These are phyloP conservation scores for Zymoseptoria tritici DNA, from an alignment of 2,329 filamentous ascomycete genomes.

Conservation along the genomic window DNA sequence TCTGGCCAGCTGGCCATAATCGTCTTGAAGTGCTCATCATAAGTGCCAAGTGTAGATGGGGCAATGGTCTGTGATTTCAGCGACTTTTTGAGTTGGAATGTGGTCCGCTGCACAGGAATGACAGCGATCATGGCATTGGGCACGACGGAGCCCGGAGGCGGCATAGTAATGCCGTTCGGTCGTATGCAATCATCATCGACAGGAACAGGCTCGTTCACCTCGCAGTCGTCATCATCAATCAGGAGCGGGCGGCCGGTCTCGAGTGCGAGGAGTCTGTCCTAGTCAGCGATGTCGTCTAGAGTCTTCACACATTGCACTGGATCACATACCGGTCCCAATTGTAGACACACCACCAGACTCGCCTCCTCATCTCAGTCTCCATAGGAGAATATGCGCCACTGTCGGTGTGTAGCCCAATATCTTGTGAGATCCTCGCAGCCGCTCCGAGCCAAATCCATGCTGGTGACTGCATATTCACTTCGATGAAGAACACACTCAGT, in stretches of 20 bases:
- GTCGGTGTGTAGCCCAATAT: slow-evolving; percentile 73
- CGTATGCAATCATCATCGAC: slow-evolving; percentile 74
- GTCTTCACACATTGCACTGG: not conserved
- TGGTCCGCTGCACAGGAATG: slow-evolving; percentile 73
- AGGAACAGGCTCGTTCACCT: slow-evolving; percentile 69
- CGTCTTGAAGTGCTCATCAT: slow-evolving; percentile 71
- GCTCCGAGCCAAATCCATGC: slow-evolving; percentile 81
- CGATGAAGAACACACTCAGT: slow-evolving; percentile 70
- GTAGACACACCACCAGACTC: slow-evolving; percentile 93
- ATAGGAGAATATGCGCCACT: slow-evolving; percentile 64
- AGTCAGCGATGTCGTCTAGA: not conserved
- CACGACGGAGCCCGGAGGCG: slow-evolving; percentile 38
- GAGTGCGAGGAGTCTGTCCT: slow-evolving; percentile 58
- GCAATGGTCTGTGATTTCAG: slow-evolving; percentile 62
- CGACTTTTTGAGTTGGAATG: slow-evolving; percentile 64
- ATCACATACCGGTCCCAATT: slow-evolving; percentile 67
- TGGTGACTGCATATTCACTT: slow-evolving; percentile 77
- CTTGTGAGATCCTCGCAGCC: slow-evolving; percentile 73
- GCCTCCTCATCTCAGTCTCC: slow-evolving; percentile 76
- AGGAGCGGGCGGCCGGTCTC: slow-evolving; percentile 73
- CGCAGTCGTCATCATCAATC: slow-evolving; percentile 83
- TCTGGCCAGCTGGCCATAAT: slow-evolving; percentile 71
- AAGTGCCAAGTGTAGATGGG: slow-evolving; percentile 60
- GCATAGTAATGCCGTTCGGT: slow-evolving; percentile 39
- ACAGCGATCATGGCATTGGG: slow-evolving; percentile 69